Percentiles rank a stretch among this genome's conserved stretches.
Evolutionary conservation across 2,329 filamentous ascomycete genomes (phyloP).

Genomic region (Aureobasidium melanogenum): DNA sequence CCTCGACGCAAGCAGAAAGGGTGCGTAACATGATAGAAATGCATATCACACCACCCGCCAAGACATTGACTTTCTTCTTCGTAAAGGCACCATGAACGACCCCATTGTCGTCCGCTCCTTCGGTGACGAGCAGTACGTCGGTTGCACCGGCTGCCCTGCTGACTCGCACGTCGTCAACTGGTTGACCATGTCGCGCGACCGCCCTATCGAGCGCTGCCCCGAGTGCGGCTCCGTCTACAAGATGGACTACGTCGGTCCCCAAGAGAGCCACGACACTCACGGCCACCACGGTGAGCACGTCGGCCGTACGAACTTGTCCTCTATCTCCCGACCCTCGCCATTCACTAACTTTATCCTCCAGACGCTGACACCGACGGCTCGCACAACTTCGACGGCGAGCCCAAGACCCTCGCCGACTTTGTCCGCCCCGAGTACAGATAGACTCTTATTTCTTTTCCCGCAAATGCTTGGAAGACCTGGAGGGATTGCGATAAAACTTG

Average conservation of each 20-base stretch:
- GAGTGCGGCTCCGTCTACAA: constrained; percentile 96
- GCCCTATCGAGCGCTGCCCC: constrained; percentile 87
- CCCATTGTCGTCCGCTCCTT: constrained; percentile 86
- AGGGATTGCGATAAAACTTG: not conserved
- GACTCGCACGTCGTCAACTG: constrained; percentile 88
- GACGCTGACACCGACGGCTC: constrained; percentile 35
- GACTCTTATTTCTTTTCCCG: constrained; percentile 2
- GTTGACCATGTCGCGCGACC: constrained; percentile 80
- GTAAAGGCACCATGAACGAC: constrained; percentile 71
- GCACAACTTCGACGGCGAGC: constrained; percentile 58
- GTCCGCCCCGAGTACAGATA: constrained; percentile 94
- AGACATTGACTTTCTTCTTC: not conserved
- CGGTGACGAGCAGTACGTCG: constrained; percentile 91
- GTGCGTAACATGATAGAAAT: constrained; percentile 40
- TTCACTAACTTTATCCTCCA: not conserved
- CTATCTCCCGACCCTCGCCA: not conserved
- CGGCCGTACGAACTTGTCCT: not conserved
- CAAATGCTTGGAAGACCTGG: not conserved
- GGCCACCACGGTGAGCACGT: constrained; percentile 42
- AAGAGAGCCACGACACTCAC: constrained; percentile 60
- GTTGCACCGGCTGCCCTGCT: constrained; percentile 88
- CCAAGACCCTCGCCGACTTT: constrained; percentile 94
- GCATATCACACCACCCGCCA: constrained; percentile 7
- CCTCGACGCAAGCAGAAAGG: constrained; percentile 79
- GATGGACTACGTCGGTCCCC: constrained; percentile 89